Evolutionary conservation across 805 yeast species (phyloP), one percentile per base, ranked within the genome.

Genomic region (Crinitomyces ghanaensis): DNA sequence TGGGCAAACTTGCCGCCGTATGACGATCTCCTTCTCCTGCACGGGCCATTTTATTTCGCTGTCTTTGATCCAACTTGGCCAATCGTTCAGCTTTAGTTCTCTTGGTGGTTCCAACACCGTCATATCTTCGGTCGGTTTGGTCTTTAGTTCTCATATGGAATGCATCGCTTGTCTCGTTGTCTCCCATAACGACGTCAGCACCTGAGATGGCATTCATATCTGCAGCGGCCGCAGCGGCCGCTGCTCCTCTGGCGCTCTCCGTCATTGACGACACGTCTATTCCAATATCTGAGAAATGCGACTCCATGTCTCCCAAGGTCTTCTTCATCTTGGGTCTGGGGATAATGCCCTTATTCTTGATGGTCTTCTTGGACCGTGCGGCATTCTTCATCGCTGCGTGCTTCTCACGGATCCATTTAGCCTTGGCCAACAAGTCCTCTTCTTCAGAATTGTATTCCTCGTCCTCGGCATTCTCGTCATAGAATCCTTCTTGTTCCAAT

Each of bases 21-120:
- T 84, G 94, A 62, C 97, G 77, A 63, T 91, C 99, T 53, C 82
- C 80, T 66, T 91, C 99, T 66, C 97, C 95, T 45, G 75, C 80
- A 62, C 93, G 77, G 27, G 96, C 95, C 53, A 68, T 60, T 66
- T 86, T 77, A 63, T 86, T 83, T 66, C 97, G 76, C 54, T 81
- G 93, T 63, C 95, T 77, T 72, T 95, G 83, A 59, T 82, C 86
- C 49, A 82, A 59, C 67, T 85, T 86, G 54, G 74, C 79, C 62
- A 85, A 65, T 68, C 91, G 77, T 45, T 78, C 91, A 37, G 95
- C 85, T 62, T 79, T 84, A 30, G 77, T 63, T 59, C 94, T 74
- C 56, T 76, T 60, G 16, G 79, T 74, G 56, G 81, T 93, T 46
- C 84, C 74, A 69, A 95, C 96, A 53, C 80, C 94, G 51, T 74